Evolutionary conservation across 306 rosid genomes (phyloP).

Genomic region (Sicyos edulis): DNA sequence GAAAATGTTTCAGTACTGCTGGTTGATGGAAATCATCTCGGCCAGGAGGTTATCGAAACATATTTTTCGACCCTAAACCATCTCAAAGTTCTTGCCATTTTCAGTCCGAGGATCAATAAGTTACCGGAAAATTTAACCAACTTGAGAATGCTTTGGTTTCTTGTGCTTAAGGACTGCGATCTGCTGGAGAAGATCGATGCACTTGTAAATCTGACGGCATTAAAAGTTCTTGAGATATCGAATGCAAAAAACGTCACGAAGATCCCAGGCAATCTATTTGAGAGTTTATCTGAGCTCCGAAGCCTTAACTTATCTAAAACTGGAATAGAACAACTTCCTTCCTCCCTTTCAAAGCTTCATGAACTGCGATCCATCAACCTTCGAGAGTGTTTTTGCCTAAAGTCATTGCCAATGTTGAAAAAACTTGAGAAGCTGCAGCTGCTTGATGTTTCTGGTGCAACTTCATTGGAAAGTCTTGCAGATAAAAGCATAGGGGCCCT

Average conservation of each 20-base stretch:
- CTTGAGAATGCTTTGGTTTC: conserved; percentile 22
- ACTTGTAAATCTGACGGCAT: not conserved
- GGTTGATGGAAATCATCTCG: conserved; percentile 26
- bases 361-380: conserved; percentile 34
- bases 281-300: conserved; percentile 11
- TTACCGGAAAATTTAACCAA: not conserved
- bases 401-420: conserved; percentile 21
- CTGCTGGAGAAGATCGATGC: conserved; percentile 18
- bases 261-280: conserved; percentile 15
- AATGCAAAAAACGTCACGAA: conserved; percentile 23
- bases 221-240: conserved; percentile 32
- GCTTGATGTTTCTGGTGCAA: conserved; percentile 38
- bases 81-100: conserved; percentile 23
- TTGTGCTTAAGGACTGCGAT: conserved; percentile 39
- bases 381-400: conserved; percentile 10
- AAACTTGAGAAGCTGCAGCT: conserved; percentile 17
- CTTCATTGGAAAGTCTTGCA: conserved; percentile 11
- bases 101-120: conserved; percentile 24
- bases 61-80: conserved; percentile 6
- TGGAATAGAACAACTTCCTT: conserved; percentile 23
- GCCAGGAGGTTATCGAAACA: conserved; percentile 15
- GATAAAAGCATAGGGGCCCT: conserved; percentile 13
- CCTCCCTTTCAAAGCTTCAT: conserved; percentile 18
- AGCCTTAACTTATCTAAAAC: conserved; percentile 30
- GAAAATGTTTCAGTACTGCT: conserved; percentile 22